A percentile compares a stretch with the other conserved stretches of the same genome.
phyloP scores from a whole-genome alignment of 2,329 filamentous ascomycete species.

The Verticillium nonalfalfae region DNA sequence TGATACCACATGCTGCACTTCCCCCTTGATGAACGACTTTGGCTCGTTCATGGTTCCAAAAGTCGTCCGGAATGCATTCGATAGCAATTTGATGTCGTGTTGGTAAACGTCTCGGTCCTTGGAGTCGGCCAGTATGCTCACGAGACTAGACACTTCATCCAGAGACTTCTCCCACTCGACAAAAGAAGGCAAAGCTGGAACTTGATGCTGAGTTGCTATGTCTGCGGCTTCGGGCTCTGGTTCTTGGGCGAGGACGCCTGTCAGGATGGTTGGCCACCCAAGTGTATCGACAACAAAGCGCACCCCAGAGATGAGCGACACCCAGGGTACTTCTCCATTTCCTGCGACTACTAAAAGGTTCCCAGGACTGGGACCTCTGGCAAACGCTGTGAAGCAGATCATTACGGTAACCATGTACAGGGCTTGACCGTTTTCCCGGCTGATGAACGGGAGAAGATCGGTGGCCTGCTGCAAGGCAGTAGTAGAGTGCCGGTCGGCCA shows the following conservation, averaged over 20 bases:
- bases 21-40: background rate
- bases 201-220: background rate
- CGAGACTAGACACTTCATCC: slow-evolving; percentile 6
- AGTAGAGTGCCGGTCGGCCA: slow-evolving; percentile 14
- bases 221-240: background rate
- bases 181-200: background rate
- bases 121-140: slow-evolving; percentile 2
- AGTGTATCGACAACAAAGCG: slow-evolving; percentile 10
- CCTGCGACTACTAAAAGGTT: slow-evolving; percentile 12
- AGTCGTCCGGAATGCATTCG: slow-evolving; percentile 7
- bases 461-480: slow-evolving; percentile 12
- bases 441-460: slow-evolving; percentile 11
- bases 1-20: slow-evolving; percentile 8
- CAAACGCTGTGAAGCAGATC: slow-evolving; percentile 14
- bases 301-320: slow-evolving; percentile 12
- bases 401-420: slow-evolving; percentile 16
- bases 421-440: slow-evolving; percentile 11
- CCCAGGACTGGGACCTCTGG: slow-evolving; percentile 9
- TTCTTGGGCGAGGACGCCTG: slow-evolving; percentile 7
- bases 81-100: background rate
- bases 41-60: slow-evolving; percentile 8
- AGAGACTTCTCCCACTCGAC: slow-evolving; percentile 11
- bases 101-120: slow-evolving; percentile 2
- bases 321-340: slow-evolving; percentile 12
- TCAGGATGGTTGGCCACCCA: slow-evolving; percentile 9